Conservation (phyloP, 1,284 basidiomycete genomes). For the Apiotrichum gracile region DNA sequence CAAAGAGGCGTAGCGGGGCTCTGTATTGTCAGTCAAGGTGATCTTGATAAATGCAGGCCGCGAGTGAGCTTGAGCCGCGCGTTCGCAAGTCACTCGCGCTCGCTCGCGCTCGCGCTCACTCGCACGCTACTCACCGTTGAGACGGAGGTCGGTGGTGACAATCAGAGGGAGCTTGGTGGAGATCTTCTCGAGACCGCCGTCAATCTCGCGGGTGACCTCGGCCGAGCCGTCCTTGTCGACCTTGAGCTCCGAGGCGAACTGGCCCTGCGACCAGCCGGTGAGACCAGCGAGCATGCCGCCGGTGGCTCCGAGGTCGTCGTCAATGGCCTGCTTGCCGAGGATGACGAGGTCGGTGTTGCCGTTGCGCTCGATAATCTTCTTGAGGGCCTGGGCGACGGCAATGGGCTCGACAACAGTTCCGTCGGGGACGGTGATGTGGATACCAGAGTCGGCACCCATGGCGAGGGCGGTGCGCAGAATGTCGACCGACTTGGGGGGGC, state of each 20-base stretch:
- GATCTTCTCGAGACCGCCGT: slow-evolving; percentile 85
- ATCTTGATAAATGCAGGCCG: no score
- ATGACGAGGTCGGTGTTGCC: slow-evolving; percentile 72
- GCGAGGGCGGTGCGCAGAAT: slow-evolving; percentile 92
- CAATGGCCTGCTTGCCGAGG: slow-evolving; percentile 98
- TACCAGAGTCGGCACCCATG: slow-evolving; percentile 91
- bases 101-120: no score
- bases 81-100: no score
- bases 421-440: slow-evolving; percentile 84
- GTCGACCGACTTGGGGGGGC: slow-evolving; percentile 82
- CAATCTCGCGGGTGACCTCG: slow-evolving; percentile 82
- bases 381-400: slow-evolving; percentile 59
- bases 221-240: slow-evolving; percentile 66
- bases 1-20: slow-evolving; percentile 87
- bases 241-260: slow-evolving; percentile 86
- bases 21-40: slow-evolving; percentile 52
- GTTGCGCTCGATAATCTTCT: slow-evolving; percentile 63
- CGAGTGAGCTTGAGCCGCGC: no score
- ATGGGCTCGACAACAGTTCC: slow-evolving; percentile 60
- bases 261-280: slow-evolving; percentile 88
- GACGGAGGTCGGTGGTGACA: slow-evolving; percentile 79
- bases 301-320: slow-evolving; percentile 94
- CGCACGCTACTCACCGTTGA: slow-evolving; percentile 53
- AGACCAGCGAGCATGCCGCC: slow-evolving; percentile 96
- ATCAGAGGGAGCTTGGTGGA: slow-evolving; percentile 76